Conservation (phyloP, 2,329 filamentous ascomycete genomes). For the Pseudopyricularia cyperi region DNA sequence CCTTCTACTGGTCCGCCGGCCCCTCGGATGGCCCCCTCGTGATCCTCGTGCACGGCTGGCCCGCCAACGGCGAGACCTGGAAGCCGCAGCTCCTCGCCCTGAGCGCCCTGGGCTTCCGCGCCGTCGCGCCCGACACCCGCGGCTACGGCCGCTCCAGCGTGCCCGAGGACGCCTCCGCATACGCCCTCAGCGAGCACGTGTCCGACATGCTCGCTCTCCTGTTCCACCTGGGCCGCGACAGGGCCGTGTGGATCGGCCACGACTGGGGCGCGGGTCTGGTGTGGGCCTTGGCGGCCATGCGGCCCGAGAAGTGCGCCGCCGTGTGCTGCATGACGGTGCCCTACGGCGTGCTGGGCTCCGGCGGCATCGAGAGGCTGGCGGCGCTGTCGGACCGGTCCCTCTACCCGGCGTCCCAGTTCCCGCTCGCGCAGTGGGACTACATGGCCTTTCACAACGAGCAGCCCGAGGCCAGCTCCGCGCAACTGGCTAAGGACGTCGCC, state of each 20-base stretch:
- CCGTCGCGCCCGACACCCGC: conserved; percentile 23
- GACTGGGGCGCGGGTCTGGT: conserved; percentile 26
- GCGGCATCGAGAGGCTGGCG: not conserved
- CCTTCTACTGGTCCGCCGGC: not conserved
- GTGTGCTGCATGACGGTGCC: not conserved
- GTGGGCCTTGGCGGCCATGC: not conserved
- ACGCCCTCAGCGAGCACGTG: conserved; percentile 20
- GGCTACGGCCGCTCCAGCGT: conserved; percentile 24
- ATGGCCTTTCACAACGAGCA: not conserved
- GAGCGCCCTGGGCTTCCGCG: conserved; percentile 17
- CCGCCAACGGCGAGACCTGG: conserved; percentile 16
- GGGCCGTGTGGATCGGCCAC: conserved; percentile 29
- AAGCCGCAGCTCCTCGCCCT: conserved; percentile 13
- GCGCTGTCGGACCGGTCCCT: not conserved
- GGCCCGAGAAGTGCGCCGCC: not conserved
- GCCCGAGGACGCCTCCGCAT: conserved; percentile 20
- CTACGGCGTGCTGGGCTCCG: not conserved
- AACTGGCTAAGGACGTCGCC: not conserved
- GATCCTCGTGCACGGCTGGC: conserved; percentile 33
- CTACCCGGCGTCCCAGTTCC: not conserved
- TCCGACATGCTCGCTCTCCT: conserved; percentile 26
- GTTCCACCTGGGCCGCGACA: conserved; percentile 18
- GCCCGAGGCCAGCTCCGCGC: not conserved
- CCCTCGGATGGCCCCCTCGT: conserved; percentile 6
- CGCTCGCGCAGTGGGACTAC: not conserved